Evolutionary conservation across 2,329 filamentous ascomycete genomes (phyloP).

Genomic region (Chrysoporthe puriensis): DNA sequence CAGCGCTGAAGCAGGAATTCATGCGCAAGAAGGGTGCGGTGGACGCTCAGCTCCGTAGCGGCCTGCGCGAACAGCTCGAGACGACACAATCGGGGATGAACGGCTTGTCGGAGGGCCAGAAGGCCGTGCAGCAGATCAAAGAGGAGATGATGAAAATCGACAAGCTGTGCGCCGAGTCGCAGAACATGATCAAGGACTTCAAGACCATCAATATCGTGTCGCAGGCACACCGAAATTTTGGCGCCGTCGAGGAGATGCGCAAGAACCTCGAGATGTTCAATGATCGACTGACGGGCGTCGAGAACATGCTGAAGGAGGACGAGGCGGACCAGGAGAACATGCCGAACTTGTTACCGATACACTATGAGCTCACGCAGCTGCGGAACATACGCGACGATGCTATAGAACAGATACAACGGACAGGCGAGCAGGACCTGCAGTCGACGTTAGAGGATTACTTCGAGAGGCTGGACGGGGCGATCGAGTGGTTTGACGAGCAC

Average conservation of each 20-base stretch:
- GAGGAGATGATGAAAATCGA: constrained; percentile 99
- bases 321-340: constrained; percentile 86
- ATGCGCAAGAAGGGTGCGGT: constrained; percentile 90
- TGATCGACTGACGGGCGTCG: constrained; percentile 73
- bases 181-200: constrained; percentile 97
- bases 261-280: constrained; percentile 87
- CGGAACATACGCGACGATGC: constrained; percentile 95
- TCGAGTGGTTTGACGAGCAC: constrained; percentile 96
- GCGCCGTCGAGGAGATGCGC: constrained; percentile 91
- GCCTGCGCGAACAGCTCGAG: constrained; percentile 89
- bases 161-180: constrained; percentile 93
- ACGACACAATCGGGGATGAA: constrained; percentile 92
- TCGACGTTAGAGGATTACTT: constrained; percentile 91
- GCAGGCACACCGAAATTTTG: constrained; percentile 95
- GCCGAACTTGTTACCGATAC: constrained; percentile 85
- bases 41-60: constrained; percentile 86
- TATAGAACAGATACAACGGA: constrained; percentile 89
- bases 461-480: constrained; percentile 78
- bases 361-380: constrained; percentile 90
- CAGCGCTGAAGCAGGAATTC: constrained; percentile 87
- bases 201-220: constrained; percentile 89
- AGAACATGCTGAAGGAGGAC: constrained; percentile 79
- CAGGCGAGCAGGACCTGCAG: constrained; percentile 73
- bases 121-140: constrained; percentile 89
- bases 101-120: constrained; percentile 85